Base-by-base conservation (phyloP, 1,139 yeast genomes). In the Lipomyces yarrowii region DNA sequence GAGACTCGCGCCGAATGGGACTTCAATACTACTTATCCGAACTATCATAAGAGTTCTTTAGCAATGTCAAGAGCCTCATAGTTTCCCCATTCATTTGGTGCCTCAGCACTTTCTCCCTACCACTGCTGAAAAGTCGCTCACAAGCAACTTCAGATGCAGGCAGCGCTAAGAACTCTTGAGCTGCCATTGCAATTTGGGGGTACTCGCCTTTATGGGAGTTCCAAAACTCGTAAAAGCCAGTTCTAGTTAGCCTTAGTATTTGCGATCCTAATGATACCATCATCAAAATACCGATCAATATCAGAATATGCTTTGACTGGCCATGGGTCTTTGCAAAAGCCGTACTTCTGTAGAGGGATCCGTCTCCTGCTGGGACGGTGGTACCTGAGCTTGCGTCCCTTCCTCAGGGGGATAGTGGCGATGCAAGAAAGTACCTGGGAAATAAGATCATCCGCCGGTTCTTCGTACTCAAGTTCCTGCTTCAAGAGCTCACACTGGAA, bases 211-310 rank as follows among this genome's bases (percentile, higher is more conserved):
- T 48, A 48, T 21, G 52, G 11, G 53, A 2, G 53, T 48, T 48
- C 53, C 53, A 48, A 23, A 23, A 48, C 53, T 48, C 53, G 21
- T n/a, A 48, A 48, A 11, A 48, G 53, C 53, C 53, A 48, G 53
- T 21, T 5, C 13, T 48, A 23, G 30, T 48, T 48, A 48, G 15
- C 53, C 4, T 48, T 15, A 48, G 23, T 48, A 48, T 48, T 48
- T 48, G 53, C 53, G 53, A 48, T 15, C 10, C 53, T 48, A 48
- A 48, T 48, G 53, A 48, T 15, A 48, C 15, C 32, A 23, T 48
- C 53, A 30, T 48, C 53, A 48, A 48, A 48, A 15, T 48, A 48
- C 53, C 53, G 53, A 48, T 48, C 32, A 30, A 48, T 48, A n/a
- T 37, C 42, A n/a, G 18, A 37, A 37, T 18, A 39, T 39, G 18